phyloP scores from a whole-genome alignment of 352 stramenopile genomes.

The Globisporangium middletonii region DNA sequence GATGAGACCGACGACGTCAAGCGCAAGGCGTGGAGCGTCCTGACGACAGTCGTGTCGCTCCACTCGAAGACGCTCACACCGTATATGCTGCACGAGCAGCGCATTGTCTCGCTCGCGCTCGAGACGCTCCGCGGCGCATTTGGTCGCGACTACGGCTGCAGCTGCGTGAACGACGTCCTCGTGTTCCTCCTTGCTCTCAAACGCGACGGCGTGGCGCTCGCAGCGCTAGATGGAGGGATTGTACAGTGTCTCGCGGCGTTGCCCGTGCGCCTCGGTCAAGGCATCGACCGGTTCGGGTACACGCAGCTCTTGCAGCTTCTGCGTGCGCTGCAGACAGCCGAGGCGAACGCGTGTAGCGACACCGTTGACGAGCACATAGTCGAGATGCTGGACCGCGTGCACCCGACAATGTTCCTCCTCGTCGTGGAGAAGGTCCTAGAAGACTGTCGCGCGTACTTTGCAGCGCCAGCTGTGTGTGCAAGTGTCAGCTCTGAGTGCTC shows the following conservation, averaged over 20 bases:
- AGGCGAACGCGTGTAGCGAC: not conserved
- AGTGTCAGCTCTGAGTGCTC: not conserved
- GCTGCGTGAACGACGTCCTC: conserved; percentile 4
- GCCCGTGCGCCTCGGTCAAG: not conserved
- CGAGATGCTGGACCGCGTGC: not conserved
- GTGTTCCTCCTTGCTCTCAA: conserved; percentile 2
- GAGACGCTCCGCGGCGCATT: not conserved
- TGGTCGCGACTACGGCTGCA: not conserved
- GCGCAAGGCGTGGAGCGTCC: not conserved
- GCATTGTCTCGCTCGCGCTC: conserved; percentile 1
- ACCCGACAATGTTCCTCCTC: conserved; percentile 1
- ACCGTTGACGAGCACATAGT: not conserved
- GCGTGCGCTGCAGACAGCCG: not conserved
- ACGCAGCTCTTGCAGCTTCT: not conserved
- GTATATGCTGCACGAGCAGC: not conserved
- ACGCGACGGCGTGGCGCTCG: not conserved
- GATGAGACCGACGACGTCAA: conserved; percentile 1
- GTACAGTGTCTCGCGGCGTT: not conserved
- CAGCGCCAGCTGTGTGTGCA: not conserved
- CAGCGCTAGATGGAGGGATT: not conserved
- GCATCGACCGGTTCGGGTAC: conserved; percentile 1
- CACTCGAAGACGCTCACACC: not conserved
- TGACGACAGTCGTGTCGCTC: not conserved
- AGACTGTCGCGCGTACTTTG: not conserved
- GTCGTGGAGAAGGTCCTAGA: not conserved